Base-by-base conservation (phyloP, 345 rosid genomes). In the Salix caprea region DNA sequence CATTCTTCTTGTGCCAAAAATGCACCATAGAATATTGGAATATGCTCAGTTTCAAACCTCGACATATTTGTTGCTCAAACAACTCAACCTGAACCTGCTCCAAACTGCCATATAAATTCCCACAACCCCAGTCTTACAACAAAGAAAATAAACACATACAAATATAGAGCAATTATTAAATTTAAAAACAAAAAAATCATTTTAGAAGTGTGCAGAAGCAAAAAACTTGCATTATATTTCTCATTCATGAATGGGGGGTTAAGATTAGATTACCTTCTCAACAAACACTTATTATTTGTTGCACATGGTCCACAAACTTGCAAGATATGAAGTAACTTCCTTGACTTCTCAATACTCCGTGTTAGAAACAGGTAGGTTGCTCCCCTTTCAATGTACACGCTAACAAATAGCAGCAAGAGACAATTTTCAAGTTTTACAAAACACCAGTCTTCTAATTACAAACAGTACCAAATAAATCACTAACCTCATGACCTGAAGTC, bases 401-500 rank as follows among this genome's bases (percentile, higher is more conserved):
- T 96, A 78, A 74, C 68, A 84, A 70, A 44, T 58, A 65, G 36
- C 12, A 78, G 61, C 44, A 66, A 21, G 64, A 44, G 19, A 37
- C 5, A 64, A 54, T 77, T 79, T 30, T 78, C 42, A 83, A 82
- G 86, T 67, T 58, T 58, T 23, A 58, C 24, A 1, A 58, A 4
- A 58, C 28, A 58, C 11, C 64, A 3, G 6, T 58, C 28, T n/a
- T 58, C 64, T 10, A 58, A 73, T 65, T 54, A 46, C 74, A 36
- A 54, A 46, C 6, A 69, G 73, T 71, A 72, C 34, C 73, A 76
- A 62, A 76, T 58, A 78, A 83, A 64, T 67, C 60, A 83, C 94
- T 79, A 76, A 96, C 99, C 99, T 93, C 80, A 91, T 80, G 82
- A 91, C 81, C 84, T 91, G 99, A 85, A 93, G 94, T 79, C 97